A percentile compares a stretch with the other conserved stretches of the same genome.
These are phyloP conservation scores for Hymenoscyphus linearis DNA, from an alignment of 2,329 filamentous ascomycete genomes.

Conservation along the genomic window DNA sequence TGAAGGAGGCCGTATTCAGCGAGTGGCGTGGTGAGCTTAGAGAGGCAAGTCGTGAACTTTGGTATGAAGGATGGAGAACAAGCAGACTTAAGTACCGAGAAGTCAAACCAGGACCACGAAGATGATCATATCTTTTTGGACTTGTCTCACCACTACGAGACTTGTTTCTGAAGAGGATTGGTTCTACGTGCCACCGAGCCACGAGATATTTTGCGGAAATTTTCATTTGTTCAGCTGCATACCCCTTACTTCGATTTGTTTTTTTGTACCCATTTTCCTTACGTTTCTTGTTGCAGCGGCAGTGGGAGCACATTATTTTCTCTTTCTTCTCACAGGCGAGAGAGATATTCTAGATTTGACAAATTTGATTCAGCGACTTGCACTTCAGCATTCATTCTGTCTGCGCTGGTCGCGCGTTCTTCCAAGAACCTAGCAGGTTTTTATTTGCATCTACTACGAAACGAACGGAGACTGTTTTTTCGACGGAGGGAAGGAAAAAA, in stretches of 20 bases:
- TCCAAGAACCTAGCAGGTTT: neutral
- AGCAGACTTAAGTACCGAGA: constrained; percentile 45
- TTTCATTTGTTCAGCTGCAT: constrained; percentile 9
- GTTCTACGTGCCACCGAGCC: neutral
- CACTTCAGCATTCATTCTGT: neutral
- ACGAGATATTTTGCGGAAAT: constrained; percentile 6
- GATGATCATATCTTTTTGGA: constrained; percentile 18
- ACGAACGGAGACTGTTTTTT: neutral
- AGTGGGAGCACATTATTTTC: neutral
- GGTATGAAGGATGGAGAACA: constrained; percentile 95
- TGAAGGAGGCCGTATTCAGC: constrained; percentile 87
- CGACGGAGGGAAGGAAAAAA: neutral
- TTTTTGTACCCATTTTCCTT: constrained; percentile 1
- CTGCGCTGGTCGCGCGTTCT: neutral
- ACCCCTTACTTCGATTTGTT: constrained; percentile 8
- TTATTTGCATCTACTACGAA: neutral
- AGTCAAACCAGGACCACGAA: constrained; percentile 18
- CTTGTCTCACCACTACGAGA: neutral
- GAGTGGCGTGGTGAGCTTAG: constrained; percentile 91
- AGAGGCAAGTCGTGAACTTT: constrained; percentile 83
- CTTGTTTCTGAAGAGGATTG: neutral
- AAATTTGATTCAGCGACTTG: constrained; percentile 1
- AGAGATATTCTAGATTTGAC: neutral
- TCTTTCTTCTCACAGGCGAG: neutral
- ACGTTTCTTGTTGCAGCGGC: constrained; percentile 1